Base-by-base conservation (phyloP, 257 asterid genomes). In the Ligustrum vulgare region DNA sequence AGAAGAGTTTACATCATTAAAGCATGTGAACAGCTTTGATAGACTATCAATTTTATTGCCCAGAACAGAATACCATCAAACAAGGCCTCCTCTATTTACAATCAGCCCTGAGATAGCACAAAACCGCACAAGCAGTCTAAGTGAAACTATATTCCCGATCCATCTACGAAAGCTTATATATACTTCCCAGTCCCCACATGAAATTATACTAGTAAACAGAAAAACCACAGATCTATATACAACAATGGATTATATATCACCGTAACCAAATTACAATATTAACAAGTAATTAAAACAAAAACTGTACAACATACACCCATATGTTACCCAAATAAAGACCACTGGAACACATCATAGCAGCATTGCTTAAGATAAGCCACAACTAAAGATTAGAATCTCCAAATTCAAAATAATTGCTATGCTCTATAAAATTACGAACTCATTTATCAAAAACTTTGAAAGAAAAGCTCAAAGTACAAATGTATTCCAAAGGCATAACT, bases 201-300 rank as follows among this genome's bases (percentile, higher is more conserved):
- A 60, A 60, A 31, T 64, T 71, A 65, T 12, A 23, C 34, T 15
- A 64, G 43, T 4, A 41, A 37, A 8, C 8, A 37, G 32, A 8
- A 66, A 75, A 4, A 37, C 67, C 62, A 60, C 47, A 54, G 31
- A 76, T 36, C 70, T 60, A 69, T 34, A 64, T 6, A 35, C 18
- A 16, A 28, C n/a, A 65, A 71, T 23, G 2, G 18, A 34, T 3
- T 3, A 36, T 20, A 36, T 18, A 31, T 45, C 76, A 41, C 54
- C 39, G 12, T 56, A 51, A 39, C 67, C 71, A n/a, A 45, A 16
- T 39, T 58, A 45, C 66, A 49, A 51, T 12, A 66, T 54, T 10
- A 65, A 51, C 58, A 20, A 49, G 16, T 28, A 23, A 47, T 12
- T 25, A 5, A 37, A 43, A 43, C 3, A 43, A 43, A 43, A 41